A percentile compares a stretch with the other conserved stretches of the same genome.
Conservation (phyloP, 139 green algal species). For the Chlorella sp. region DNA sequence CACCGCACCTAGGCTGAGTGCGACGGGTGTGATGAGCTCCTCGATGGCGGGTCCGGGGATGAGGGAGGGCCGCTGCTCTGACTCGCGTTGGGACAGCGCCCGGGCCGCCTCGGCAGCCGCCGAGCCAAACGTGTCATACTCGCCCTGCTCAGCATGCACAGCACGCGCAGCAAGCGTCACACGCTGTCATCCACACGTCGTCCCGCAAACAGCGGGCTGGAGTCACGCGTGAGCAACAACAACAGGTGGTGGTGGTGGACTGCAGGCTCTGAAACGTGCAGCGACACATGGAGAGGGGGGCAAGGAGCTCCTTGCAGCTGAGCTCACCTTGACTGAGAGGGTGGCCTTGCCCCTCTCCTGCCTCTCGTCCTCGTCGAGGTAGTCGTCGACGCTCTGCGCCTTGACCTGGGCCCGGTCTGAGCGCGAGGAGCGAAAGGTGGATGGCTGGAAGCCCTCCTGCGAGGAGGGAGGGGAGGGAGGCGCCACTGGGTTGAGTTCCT, state of each 20-base stretch:
- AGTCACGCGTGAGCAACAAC: no score
- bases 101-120: slow-evolving; percentile 34
- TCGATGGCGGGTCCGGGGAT: slow-evolving; percentile 56
- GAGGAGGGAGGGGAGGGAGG: no score
- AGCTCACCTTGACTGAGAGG: slow-evolving; percentile 35
- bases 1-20: slow-evolving; percentile 55
- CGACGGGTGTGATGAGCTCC: slow-evolving; percentile 73
- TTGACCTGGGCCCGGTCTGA: slow-evolving; percentile 29
- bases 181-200: not conserved
- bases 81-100: slow-evolving; percentile 13
- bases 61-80: slow-evolving; percentile 20
- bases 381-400: slow-evolving; percentile 76
- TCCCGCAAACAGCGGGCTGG: no score
- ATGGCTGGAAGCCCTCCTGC: slow-evolving; percentile 77
- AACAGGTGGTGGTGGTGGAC: no score
- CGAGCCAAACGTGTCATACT: slow-evolving; percentile 84
- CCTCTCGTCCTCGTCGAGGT: slow-evolving; percentile 92
- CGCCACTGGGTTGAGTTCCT: no score
- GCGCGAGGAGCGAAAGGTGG: slow-evolving; percentile 65
- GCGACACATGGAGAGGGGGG: no score
- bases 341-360: slow-evolving; percentile 48
- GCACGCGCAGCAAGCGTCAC: not conserved
- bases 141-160: slow-evolving; percentile 12
- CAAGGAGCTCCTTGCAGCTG: no score
- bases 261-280: no score